Evolutionary conservation across 306 rosid species (phyloP), one percentile per base, ranked within the genome.

Genomic region (Macrotyloma uniflorum): DNA sequence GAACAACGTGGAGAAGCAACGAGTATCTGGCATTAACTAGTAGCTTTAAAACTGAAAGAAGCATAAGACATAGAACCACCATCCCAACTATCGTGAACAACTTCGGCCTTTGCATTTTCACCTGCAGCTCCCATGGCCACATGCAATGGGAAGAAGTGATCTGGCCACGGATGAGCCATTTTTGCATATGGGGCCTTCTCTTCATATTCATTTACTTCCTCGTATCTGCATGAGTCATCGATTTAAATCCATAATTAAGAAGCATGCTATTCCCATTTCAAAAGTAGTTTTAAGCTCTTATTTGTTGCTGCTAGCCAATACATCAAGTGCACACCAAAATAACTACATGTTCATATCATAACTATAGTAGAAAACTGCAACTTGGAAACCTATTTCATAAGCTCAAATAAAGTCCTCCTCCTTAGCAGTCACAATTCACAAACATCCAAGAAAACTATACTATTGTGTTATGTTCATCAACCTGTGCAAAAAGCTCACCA

Each of bases 61-160:
- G 87, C 85, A 72, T 80, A 84, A 66, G 87, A 84, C 0, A 84
- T 1, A 38, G 85, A 51, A 59, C 80, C 80, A 71, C 32, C 82
- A 50, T 76, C 85, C 87, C 85, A 84, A 70, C 85, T 84, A 28
- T 84, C 82, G 1, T 84, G 87, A 1, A 84, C 15, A 72, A 84
- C 55, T 40, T 49, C 59, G 69, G 87, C 82, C 85, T 80, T 70
- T 1, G 88, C 66, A 5, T 85, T 75, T 32, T 82, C 86, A 30
- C 88, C 88, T 14, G 86, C 88, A 13, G 88, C 88, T 13, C 84
- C 88, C 86, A 79, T 45, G 36, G 84, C 88, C 42, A 85, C 88
- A 76, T 82, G 86, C 77, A 82, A 70, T 55, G 88, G 88, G 22
- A 74, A 82, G 64, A 82, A 82, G 57, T 85, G 88, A 70, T 82